Conservation (phyloP, 2,329 filamentous ascomycete species). For the Cercospora sesami region DNA sequence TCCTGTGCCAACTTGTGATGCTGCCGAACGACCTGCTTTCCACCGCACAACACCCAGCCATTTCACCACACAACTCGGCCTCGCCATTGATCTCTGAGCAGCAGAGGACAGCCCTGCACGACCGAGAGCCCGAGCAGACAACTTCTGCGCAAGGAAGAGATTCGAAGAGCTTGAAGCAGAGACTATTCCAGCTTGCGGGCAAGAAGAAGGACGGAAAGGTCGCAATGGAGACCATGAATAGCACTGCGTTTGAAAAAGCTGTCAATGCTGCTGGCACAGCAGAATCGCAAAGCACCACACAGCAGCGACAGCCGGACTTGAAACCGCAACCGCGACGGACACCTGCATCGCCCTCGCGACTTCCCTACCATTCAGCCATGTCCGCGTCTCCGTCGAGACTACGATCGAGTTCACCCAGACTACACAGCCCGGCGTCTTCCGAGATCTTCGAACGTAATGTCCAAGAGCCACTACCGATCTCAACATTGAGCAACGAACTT, state of each 20-base stretch:
- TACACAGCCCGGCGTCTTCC: conserved; percentile 73
- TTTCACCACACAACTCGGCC: conserved; percentile 27
- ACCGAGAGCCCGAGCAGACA: neutral
- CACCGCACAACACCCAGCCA: conserved; percentile 10
- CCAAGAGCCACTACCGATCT: conserved; percentile 62
- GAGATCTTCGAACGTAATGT: conserved; percentile 93
- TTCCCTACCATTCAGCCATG: conserved; percentile 26
- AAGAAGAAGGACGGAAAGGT: conserved; percentile 22
- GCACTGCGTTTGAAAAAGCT: conserved; percentile 12
- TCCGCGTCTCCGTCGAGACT: conserved; percentile 49
- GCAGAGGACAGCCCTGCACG: conserved; percentile 19
- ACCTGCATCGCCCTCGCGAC: conserved; percentile 32
- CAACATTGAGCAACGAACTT: conserved; percentile 62
- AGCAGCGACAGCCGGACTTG: conserved; percentile 20
- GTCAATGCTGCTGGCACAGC: conserved; percentile 8
- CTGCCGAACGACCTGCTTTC: conserved; percentile 7
- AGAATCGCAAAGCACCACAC: conserved; percentile 1
- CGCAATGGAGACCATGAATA: conserved; percentile 12
- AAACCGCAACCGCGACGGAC: conserved; percentile 21
- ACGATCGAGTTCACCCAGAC: conserved; percentile 67
- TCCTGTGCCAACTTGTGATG: conserved; percentile 13
- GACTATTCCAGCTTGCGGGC: conserved; percentile 21
- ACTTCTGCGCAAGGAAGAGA: conserved; percentile 15
- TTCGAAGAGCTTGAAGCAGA: conserved; percentile 18
- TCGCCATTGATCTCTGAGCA: conserved; percentile 24